Base-by-base conservation (phyloP, 75 land plant species). In the Adiantum capillusveneris region DNA sequence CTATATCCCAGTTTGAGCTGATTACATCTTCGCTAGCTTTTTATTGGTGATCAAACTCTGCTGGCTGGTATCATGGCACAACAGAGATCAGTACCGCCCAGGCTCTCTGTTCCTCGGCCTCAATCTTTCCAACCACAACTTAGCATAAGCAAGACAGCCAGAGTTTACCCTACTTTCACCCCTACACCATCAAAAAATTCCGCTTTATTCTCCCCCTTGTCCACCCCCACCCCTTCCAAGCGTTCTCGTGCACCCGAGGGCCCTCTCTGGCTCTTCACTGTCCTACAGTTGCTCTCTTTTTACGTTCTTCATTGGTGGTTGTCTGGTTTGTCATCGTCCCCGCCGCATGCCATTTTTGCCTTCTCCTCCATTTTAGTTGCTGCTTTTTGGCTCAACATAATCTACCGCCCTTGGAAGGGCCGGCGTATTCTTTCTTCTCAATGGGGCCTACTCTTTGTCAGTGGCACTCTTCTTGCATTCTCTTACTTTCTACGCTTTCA, bases 211-310 rank as follows among this genome's bases (percentile, higher is more conserved):
- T 65, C 57, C 50, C 64, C 71, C 9, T 49, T 73, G 45, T 50
- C 75, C 48, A 65, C 71, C 51, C 57, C 73, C 2, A 65, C 65
- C 22, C 62, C 78, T 26, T 64, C 74, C 50, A 69, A 69, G 48
- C 50, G 43, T 57, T 77, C 50, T 12, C 44, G 51, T 42, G 67
- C 68, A 13, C 55, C 69, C 0, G 45, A 53, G 29, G 53, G 39
- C 27, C 68, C 69, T 11, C 36, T 37, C n/a, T 69, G 72, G 72
- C 29, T 69, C 31, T 39, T 66, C 67, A 24, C 41, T 37, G 69
- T 63, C 17, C 55, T 63, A 1, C 56, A 63, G 0, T 20, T 46
- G 6, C 57, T 52, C 3, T 27, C 65, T 27, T 19, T 27, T 29
- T 63, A 63, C 21, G 36, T 51, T 17, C 29, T 46, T 9, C 2